phyloP scores from a whole-genome alignment of 306 rosid species.

The Delonix regia region DNA sequence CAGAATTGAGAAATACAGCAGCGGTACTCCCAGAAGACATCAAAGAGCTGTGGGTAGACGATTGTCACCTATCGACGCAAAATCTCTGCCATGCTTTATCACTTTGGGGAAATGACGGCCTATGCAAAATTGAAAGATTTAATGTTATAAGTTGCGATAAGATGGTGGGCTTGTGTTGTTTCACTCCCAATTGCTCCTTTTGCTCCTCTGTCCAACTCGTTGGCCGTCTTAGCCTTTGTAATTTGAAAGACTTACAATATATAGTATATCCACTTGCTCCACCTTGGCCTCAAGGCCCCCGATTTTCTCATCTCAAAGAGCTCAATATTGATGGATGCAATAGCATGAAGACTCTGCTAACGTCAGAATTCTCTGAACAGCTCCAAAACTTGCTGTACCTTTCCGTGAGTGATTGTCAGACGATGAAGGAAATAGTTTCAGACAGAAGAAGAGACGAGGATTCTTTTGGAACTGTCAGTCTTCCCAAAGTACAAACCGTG shows the following conservation, averaged over 20 bases:
- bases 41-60: background rate
- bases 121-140: no score
- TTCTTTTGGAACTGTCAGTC: background rate
- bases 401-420: background rate
- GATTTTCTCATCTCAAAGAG: slow-evolving; percentile 4
- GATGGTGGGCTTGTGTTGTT: no score
- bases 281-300: background rate
- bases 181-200: no score
- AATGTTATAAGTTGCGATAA: no score
- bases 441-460: background rate
- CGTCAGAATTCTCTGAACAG: background rate
- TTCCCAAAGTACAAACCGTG: background rate
- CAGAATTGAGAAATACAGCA: background rate
- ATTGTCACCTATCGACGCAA: background rate
- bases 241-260: background rate
- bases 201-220: no score
- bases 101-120: no score
- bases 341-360: slow-evolving; percentile 13
- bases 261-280: background rate
- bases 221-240: no score
- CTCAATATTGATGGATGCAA: background rate
- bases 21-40: slow-evolving; percentile 15
- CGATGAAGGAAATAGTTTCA: slow-evolving; percentile 7
- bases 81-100: slow-evolving; percentile 1
- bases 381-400: slow-evolving; percentile 20